These are phyloP conservation scores for Mycena haematopus DNA, from an alignment of 768 basidiomycete genomes.

Conservation along the genomic window DNA sequence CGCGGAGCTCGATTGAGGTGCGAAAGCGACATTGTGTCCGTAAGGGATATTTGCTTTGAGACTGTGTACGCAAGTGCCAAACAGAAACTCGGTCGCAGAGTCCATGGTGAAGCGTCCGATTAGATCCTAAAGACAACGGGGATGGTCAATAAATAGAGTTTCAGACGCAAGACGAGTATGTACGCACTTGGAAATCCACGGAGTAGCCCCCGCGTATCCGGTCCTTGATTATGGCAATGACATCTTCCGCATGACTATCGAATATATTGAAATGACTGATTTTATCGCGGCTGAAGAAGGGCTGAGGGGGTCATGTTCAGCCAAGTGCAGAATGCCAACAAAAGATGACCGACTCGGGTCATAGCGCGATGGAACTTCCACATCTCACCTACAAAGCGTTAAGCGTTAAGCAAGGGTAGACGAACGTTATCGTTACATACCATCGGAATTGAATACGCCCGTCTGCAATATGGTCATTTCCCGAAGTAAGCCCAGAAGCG, in stretches of 20 bases:
- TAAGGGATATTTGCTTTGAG: conserved; percentile 57
- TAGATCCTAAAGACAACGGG: conserved; percentile 45
- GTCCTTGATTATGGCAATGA: conserved; percentile 48
- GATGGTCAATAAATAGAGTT: not conserved
- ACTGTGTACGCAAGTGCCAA: conserved; percentile 53
- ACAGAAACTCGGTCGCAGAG: conserved; percentile 65
- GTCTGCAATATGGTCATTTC: conserved; percentile 29
- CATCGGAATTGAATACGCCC: conserved; percentile 68
- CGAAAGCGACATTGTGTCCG: conserved; percentile 41
- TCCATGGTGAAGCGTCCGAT: conserved; percentile 66
- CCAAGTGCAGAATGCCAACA: not conserved
- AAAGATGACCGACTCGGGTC: conserved; percentile 26
- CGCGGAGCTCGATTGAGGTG: conserved; percentile 21
- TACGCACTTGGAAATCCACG: conserved; percentile 59
- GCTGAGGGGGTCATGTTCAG: conserved; percentile 41
- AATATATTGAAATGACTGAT: conserved; percentile 63
- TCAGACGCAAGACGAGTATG: not conserved
- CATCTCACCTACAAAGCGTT: conserved; percentile 48
- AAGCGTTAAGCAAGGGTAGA: too few species aligned
- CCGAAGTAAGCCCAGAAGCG: not conserved
- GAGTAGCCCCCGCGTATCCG: conserved; percentile 54
- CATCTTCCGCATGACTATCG: conserved; percentile 53
- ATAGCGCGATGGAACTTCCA: conserved; percentile 54
- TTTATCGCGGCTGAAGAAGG: conserved; percentile 63
- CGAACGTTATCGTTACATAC: conserved; percentile 31